Base-by-base conservation (phyloP, 1,139 yeast genomes). In the Suhomyces kunorum region DNA sequence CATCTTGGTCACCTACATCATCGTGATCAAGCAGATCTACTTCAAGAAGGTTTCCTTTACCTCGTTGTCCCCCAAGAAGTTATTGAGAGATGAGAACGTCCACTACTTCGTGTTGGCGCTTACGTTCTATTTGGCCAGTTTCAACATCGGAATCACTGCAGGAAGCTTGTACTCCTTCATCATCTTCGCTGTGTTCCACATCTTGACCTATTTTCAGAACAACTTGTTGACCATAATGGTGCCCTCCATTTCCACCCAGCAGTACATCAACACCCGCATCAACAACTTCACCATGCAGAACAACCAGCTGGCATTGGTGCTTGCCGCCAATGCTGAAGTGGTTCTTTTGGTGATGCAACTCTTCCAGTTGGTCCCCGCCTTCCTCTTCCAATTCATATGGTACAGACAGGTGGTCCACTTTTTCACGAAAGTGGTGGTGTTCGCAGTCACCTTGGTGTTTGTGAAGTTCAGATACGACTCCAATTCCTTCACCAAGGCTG, bases 111-210 rank as follows among this genome's bases (percentile, higher is more conserved):
- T 58, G 14, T 60, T 77, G 47, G 78, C 81, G 0, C 43, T 63
- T 6, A 55, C 66, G 14, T 64, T 75, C 26, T 68, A 59, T 39
- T 38, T 57, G 22, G 50, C 64, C 11, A 62, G 71, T 44, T 61
- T 56, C 43, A 47, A 54, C 18, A 52, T 66, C 36, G 71, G 68
- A 1, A 54, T 53, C 14, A 52, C 70, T 15, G 53, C 62, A 7
- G 72, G 73, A n/a, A 59, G 69, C 8, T 62, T 77, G 32, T 75
- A 75, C 52, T 74, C 84, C 20, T 80, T 77, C 45, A 64, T 70
- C 4, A 74, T 80, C n/a, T 81, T 72, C 57, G 76, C 83, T 1
- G 46, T 76, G 3, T 81, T 81, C 64, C 86, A 81, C 59, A 61
- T 74, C 17, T 58, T 79, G 45, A 67, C 71, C 27, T 81, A 80